Percentiles rank a stretch among this genome's conserved stretches.
Evolutionary conservation across 306 rosid species (phyloP).

Genomic region (Albizia julibrissin): DNA sequence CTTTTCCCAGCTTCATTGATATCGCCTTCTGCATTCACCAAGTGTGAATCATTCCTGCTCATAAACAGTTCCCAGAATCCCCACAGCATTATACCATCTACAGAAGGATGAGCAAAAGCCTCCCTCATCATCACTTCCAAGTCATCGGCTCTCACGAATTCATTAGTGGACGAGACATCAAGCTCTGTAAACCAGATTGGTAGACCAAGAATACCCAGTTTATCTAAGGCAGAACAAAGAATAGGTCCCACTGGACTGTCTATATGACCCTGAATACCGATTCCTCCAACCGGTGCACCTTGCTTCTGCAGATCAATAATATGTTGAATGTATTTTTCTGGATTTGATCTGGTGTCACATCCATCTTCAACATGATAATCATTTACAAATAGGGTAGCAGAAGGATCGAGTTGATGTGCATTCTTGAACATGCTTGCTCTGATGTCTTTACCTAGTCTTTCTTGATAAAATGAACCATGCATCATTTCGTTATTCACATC

Average conservation of each 20-base stretch:
- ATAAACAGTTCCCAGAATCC: constrained; percentile 97
- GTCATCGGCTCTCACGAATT: constrained; percentile 75
- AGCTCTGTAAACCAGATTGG: constrained; percentile 97
- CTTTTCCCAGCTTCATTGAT: constrained; percentile 85
- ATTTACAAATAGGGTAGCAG: constrained; percentile 74
- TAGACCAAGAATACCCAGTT: constrained; percentile 73
- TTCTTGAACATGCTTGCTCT: constrained; percentile 87
- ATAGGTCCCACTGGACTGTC: constrained; percentile 88
- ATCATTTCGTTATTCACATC: constrained; percentile 98
- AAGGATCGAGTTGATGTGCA: constrained; percentile 73
- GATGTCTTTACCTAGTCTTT: constrained; percentile 69
- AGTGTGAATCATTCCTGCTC: constrained; percentile 76
- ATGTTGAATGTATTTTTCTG: constrained; percentile 80
- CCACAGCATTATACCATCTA: constrained; percentile 90
- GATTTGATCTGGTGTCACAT: constrained; percentile 67
- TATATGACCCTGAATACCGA: constrained; percentile 95
- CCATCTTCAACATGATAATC: constrained; percentile 97
- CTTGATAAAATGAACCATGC: constrained; percentile 91
- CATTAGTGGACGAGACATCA: constrained; percentile 82
- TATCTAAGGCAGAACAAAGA: constrained; percentile 75
- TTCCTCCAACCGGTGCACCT: constrained; percentile 88
- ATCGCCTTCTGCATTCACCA: constrained; percentile 91
- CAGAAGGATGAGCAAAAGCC: constrained; percentile 75
- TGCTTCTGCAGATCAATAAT: constrained; percentile 69
- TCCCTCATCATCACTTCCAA: constrained; percentile 87